Evolutionary conservation across 2,329 filamentous ascomycete species (phyloP), one percentile per base, ranked within the genome.

Genomic region (Colletotrichum nymphaeae): DNA sequence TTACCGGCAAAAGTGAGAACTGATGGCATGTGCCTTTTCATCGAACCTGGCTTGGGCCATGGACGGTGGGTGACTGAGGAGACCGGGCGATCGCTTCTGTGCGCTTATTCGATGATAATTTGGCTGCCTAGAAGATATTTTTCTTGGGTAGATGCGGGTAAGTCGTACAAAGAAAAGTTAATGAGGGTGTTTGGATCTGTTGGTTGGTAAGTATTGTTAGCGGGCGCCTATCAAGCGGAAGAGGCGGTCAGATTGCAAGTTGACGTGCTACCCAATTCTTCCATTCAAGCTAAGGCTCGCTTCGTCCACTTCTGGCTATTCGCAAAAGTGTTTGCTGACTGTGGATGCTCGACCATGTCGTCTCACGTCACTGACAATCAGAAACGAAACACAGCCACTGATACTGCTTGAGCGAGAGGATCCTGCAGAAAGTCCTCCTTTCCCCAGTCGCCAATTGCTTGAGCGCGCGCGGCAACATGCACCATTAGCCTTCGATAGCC

Each of bases 311-410:
- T 14, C 14, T 24, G 28, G 49, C 8, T 14, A 22, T n/a, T 24
- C 49, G 42, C 55, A 30, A 49, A 53, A 46, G 46, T n/a, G 7
- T 32, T 71, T 26, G 28, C 67, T 62, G 60, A 66, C 59, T 28
- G 60, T 24, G 26, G 22, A 32, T 46, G 49, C 46, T 55, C 67
- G 35, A 70, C 35, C 67, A 56, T 52, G 35, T 57, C 22, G 49
- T 66, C 60, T 57, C 55, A 53, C 71, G 62, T 71, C 67, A 71
- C 65, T 12, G 37, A 32, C 11, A 30, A 32, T 60, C 37, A 30
- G 71, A 73, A 73, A 73, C 71, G 32, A 37, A 26, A 70, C 70
- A 73, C 67, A 71, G 67, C 71, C 71, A 73, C 71, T 42, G 26
- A 22, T 19, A 42, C 32, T 70, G 60, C 62, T 71, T 58, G 60